phyloP scores from a whole-genome alignment of 208 protist genomes.

The Strigomonas galati region DNA sequence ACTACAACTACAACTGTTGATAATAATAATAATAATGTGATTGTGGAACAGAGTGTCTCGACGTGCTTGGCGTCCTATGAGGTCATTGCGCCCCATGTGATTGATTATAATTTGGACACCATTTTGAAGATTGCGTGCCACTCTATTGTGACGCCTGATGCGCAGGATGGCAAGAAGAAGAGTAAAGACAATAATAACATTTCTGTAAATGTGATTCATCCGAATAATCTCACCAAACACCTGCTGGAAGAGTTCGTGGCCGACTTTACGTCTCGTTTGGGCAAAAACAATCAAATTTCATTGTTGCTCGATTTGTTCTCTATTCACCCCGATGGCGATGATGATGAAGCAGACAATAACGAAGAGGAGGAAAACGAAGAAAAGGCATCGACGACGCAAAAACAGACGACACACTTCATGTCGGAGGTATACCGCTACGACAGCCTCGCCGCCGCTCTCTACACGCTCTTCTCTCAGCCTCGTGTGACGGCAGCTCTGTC shows the following conservation, averaged over 20 bases:
- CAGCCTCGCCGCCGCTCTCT: no score
- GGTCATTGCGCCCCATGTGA: slow-evolving; percentile 81
- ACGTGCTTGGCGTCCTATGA: slow-evolving; percentile 81
- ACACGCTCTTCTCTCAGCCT: no score
- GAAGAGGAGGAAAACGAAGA: no score
- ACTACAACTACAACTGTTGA: no score
- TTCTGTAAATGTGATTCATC: slow-evolving; percentile 8
- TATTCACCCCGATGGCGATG: no score
- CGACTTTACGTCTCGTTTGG: slow-evolving; percentile 44
- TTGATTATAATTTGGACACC: slow-evolving; percentile 69
- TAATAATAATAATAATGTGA: neutral
- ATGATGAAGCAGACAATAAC: no score
- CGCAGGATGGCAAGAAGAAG: neutral
- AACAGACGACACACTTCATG: no score
- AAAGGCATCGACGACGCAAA: no score
- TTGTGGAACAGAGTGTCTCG: slow-evolving; percentile 44
- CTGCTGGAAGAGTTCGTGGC: slow-evolving; percentile 49
- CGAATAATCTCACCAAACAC: slow-evolving; percentile 2
- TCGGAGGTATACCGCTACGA: no score
- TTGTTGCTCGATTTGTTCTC: slow-evolving; percentile 54
- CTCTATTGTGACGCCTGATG: slow-evolving; percentile 18
- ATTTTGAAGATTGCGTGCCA: slow-evolving; percentile 69
- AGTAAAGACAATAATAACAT: neutral
- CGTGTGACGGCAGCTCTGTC: no score
- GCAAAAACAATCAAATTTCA: slow-evolving; percentile 63